Percentiles rank a stretch among this genome's conserved stretches.
Evolutionary conservation across 2,329 filamentous ascomycete species (phyloP).

Genomic region (Tolypocladium ovalisporum): DNA sequence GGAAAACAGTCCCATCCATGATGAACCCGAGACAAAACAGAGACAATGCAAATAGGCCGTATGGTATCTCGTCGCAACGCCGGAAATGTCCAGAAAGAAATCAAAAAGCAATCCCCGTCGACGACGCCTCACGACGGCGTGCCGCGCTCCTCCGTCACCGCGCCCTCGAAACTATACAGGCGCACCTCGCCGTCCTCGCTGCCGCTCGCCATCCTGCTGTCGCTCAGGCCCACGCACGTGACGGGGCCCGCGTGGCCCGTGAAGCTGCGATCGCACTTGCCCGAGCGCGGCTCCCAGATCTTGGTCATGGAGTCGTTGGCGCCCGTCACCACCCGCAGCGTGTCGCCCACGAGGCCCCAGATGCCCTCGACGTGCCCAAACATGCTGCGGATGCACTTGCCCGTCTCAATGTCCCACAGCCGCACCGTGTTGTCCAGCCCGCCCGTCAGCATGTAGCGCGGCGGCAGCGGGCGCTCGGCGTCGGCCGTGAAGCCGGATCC

Average conservation of each 20-base stretch:
- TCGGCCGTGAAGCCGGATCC: slow-evolving; percentile 52
- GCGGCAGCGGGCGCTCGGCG: slow-evolving; percentile 57
- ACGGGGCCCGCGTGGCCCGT: slow-evolving; percentile 85
- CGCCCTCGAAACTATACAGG: slow-evolving; percentile 63
- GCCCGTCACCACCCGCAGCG: slow-evolving; percentile 75
- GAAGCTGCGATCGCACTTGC: slow-evolving; percentile 85
- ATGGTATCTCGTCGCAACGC: neutral
- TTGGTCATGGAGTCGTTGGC: slow-evolving; percentile 94
- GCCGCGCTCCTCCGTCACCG: slow-evolving; percentile 36
- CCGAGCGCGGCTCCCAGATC: slow-evolving; percentile 81
- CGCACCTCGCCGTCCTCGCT: slow-evolving; percentile 89
- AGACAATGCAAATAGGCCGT: neutral
- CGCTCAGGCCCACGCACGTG: slow-evolving; percentile 84
- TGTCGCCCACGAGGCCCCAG: slow-evolving; percentile 86
- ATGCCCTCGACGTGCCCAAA: slow-evolving; percentile 96
- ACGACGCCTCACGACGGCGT: slow-evolving; percentile 31
- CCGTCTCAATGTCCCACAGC: slow-evolving; percentile 79
- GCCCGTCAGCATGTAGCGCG: slow-evolving; percentile 85
- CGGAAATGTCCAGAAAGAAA: neutral
- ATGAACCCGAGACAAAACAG: neutral
- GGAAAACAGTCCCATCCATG: neutral
- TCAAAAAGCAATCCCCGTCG: neutral
- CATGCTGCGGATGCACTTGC: slow-evolving; percentile 78
- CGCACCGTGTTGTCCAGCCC: slow-evolving; percentile 86
- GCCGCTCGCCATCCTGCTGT: slow-evolving; percentile 79